Evolutionary conservation across 805 yeast genomes (phyloP).

Genomic region (Candida yuanshanica): DNA sequence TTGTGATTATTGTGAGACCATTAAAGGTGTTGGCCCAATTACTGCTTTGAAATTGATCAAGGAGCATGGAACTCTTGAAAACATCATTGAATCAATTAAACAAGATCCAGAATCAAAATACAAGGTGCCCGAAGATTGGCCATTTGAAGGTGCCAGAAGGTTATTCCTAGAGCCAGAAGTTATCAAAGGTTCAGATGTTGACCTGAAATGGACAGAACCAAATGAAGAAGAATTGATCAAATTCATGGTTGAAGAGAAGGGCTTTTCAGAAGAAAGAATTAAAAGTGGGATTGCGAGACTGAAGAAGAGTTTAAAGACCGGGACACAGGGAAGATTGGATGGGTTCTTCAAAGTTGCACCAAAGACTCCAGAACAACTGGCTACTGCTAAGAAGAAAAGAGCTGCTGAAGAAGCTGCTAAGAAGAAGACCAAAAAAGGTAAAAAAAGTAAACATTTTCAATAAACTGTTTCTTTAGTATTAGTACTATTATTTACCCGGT

Average conservation of each 20-base stretch:
- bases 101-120: conserved; percentile 54
- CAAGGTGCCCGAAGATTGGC: conserved; percentile 93
- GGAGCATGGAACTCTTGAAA: conserved; percentile 79
- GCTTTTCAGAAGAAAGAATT: conserved; percentile 90
- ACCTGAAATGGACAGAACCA: conserved; percentile 85
- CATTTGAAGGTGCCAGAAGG: conserved; percentile 80
- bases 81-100: conserved; percentile 56
- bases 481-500: too few relatives aligned
- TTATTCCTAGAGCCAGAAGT: conserved; percentile 83
- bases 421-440: conserved; percentile 21
- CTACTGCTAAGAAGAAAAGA: conserved; percentile 23
- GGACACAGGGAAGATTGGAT: conserved; percentile 88
- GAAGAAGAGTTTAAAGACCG: conserved; percentile 74
- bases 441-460: conserved; percentile 12
- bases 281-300: conserved; percentile 81
- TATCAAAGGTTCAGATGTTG: conserved; percentile 49
- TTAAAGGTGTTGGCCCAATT: conserved; percentile 92
- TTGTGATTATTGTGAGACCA: conserved; percentile 95
- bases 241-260: conserved; percentile 80
- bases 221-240: conserved; percentile 78
- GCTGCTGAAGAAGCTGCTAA: conserved; percentile 24
- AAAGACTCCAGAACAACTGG: conserved; percentile 42
- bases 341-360: conserved; percentile 77
- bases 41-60: conserved; percentile 85
- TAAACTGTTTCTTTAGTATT: too few relatives aligned